Evolutionary conservation across 352 stramenopile genomes (phyloP).

Genomic region (Labyrinthula sp.): DNA sequence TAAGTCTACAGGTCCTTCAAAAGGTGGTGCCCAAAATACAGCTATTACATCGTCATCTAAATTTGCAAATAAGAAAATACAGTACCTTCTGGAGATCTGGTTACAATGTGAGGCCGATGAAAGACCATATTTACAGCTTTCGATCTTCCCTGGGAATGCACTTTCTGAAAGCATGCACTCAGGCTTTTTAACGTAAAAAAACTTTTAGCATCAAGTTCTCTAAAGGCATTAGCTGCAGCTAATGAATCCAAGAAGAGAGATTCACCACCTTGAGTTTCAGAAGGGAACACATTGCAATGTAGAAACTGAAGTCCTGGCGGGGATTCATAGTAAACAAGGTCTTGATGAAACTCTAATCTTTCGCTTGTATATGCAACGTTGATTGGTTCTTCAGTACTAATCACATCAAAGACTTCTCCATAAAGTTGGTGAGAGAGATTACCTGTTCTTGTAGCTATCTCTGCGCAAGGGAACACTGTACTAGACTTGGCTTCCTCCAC

Average conservation of each 20-base stretch:
- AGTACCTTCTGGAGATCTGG: conserved; percentile 12
- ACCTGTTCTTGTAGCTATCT: no score
- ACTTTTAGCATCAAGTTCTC: conserved; percentile 38
- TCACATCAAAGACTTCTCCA: conserved; percentile 54
- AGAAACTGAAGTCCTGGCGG: conserved; percentile 78
- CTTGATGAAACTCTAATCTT: conserved; percentile 67
- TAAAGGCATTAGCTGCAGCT: conserved; percentile 46
- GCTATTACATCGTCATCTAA: conserved; percentile 45
- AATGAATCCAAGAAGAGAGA: conserved; percentile 51
- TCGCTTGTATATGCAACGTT: conserved; percentile 81
- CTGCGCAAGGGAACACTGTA: no score
- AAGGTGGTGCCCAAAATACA: conserved; percentile 73
- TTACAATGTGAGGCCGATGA: conserved; percentile 68
- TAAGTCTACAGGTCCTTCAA: conserved; percentile 69
- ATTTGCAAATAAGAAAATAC: conserved; percentile 12
- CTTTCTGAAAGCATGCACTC: conserved; percentile 75
- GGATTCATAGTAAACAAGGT: conserved; percentile 86
- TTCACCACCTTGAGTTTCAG: conserved; percentile 53
- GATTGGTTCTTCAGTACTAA: conserved; percentile 42
- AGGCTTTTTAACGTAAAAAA: conserved; percentile 43
- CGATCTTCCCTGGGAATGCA: conserved; percentile 56
- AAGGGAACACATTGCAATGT: conserved; percentile 62
- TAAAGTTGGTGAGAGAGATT: conserved; percentile 47
- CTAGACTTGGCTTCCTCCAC: no score
- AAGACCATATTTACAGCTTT: conserved; percentile 70